Evolutionary conservation across 345 rosid species (phyloP).

Genomic region (Arabidopsis arenosa): DNA sequence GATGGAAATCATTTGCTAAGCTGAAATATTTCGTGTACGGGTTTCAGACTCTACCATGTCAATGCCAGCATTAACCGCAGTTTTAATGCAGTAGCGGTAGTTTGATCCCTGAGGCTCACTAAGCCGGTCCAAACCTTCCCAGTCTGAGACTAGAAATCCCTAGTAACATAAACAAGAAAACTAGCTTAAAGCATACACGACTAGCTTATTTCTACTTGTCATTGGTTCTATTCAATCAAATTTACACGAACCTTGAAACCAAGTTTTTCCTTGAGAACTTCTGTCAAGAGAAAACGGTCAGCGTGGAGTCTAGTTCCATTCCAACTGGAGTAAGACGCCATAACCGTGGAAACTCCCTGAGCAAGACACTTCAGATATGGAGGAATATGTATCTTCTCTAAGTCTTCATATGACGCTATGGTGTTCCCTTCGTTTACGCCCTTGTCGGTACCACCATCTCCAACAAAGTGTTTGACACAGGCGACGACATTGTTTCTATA

Average conservation of each 20-base stretch:
- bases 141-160: constrained; percentile 86
- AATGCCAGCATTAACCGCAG: constrained; percentile 81
- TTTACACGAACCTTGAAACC: constrained; percentile 70
- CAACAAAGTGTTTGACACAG: constrained; percentile 96
- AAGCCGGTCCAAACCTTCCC: constrained; percentile 83
- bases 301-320: constrained; percentile 70
- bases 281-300: constrained; percentile 67
- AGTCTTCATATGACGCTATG: constrained; percentile 60
- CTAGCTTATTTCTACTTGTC: neutral
- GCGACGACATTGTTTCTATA: constrained; percentile 74
- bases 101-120: constrained; percentile 67
- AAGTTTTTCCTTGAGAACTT: constrained; percentile 72
- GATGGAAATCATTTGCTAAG: constrained; percentile 22
- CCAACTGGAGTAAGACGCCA: constrained; percentile 97
- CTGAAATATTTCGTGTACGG: neutral
- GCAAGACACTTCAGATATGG: constrained; percentile 79
- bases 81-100: constrained; percentile 60
- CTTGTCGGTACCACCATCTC: constrained; percentile 87
- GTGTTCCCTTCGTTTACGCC: constrained; percentile 91
- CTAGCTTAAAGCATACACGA: neutral
- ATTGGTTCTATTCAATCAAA: neutral
- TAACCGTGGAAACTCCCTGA: constrained; percentile 82
- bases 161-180: constrained; percentile 40
- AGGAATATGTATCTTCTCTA: constrained; percentile 77
- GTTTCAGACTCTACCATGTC: constrained; percentile 67